phyloP scores from a whole-genome alignment of 345 rosid species.

The Litchi chinensis region DNA sequence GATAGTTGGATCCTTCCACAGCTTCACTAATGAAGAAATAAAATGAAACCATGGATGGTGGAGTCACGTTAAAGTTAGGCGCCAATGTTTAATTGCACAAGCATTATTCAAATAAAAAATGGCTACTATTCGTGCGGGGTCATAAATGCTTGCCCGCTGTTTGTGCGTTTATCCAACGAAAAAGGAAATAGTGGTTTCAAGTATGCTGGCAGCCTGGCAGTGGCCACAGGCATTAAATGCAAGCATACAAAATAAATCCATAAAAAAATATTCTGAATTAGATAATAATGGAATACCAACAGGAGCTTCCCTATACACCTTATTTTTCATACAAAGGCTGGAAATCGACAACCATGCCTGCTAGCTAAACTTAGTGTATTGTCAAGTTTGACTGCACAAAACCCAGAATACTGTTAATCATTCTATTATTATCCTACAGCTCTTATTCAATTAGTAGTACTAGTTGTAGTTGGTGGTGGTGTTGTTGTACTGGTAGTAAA shows the following conservation, averaged over 20 bases:
- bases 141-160: neutral
- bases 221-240: neutral
- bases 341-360: too few relatives aligned
- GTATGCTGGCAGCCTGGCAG: conserved; percentile 9
- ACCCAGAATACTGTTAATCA: neutral
- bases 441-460: neutral
- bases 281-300: neutral
- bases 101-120: too few relatives aligned
- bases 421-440: neutral
- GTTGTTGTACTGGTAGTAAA: neutral
- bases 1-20: neutral
- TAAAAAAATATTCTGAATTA: too few relatives aligned
- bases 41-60: too few relatives aligned
- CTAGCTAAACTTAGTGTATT: too few relatives aligned
- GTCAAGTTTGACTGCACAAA: conserved; percentile 11
- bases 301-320: neutral
- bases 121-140: neutral
- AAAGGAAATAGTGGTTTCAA: conserved; percentile 20
- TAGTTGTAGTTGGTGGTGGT: too few relatives aligned
- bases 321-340: neutral
- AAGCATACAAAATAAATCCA: neutral
- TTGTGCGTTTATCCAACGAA: neutral
- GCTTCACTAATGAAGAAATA: too few relatives aligned
- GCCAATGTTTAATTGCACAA: too few relatives aligned
- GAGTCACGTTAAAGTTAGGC: too few relatives aligned